Evolutionary conservation across 768 basidiomycete species (phyloP).

Genomic region (Botryobasidium botryosum): DNA sequence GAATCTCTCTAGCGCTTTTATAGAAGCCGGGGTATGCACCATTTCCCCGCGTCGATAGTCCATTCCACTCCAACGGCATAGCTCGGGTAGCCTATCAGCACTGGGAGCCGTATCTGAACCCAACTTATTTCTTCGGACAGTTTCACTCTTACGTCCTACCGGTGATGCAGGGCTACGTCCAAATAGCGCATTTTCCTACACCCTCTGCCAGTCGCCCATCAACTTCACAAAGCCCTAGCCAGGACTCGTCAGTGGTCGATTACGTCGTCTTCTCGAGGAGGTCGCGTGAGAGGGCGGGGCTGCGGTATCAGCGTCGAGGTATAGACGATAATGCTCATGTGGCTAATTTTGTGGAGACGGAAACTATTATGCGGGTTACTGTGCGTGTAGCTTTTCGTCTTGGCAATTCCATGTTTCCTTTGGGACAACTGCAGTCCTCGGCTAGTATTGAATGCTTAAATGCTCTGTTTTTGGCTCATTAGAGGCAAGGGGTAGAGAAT

Average conservation of each 20-base stretch:
- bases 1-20: constrained; percentile 63
- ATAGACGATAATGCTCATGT: constrained; percentile 87
- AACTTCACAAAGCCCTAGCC: constrained; percentile 12
- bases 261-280: constrained; percentile 75
- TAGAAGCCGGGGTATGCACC: constrained; percentile 63
- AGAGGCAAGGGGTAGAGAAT: constrained; percentile 64
- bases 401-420: no score
- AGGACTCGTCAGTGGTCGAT: constrained; percentile 28
- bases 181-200: constrained; percentile 49
- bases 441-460: no score
- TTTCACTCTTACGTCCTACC: constrained; percentile 77
- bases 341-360: constrained; percentile 93
- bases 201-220: constrained; percentile 15
- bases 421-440: no score
- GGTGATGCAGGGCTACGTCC: constrained; percentile 87
- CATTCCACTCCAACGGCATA: background rate
- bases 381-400: constrained; percentile 27
- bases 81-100: no score
- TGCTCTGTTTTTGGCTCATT: constrained; percentile 5
- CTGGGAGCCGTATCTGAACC: background rate
- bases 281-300: constrained; percentile 75
- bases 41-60: background rate
- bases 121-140: constrained; percentile 26
- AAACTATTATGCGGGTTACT: constrained; percentile 70
- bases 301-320: constrained; percentile 88